These are phyloP conservation scores for Boletus sensibilis DNA, from an alignment of 768 basidiomycete species.

Conservation along the genomic window DNA sequence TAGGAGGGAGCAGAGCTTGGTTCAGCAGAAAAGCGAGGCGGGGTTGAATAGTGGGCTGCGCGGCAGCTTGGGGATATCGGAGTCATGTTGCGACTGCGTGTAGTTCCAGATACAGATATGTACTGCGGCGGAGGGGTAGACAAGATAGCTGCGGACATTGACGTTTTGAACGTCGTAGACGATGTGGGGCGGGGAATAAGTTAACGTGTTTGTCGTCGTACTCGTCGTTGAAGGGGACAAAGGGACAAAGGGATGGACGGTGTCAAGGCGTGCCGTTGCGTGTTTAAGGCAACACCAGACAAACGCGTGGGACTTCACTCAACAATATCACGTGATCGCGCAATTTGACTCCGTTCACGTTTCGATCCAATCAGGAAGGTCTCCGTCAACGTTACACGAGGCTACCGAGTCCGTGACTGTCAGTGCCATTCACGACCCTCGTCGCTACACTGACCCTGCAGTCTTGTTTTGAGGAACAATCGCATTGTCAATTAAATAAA, in stretches of 20 bases:
- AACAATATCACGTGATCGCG: slow-evolving; percentile 37
- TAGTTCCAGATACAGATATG: slow-evolving; percentile 33
- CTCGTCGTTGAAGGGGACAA: slow-evolving; percentile 21
- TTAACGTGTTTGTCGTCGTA: slow-evolving; percentile 22
- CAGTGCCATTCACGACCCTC: not conserved
- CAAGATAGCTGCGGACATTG: slow-evolving; percentile 26
- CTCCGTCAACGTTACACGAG: slow-evolving; percentile 36
- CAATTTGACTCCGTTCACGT: slow-evolving; percentile 24
- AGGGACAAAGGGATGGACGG: slow-evolving; percentile 10
- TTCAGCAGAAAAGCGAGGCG: slow-evolving; percentile 31
- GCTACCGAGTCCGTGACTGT: slow-evolving; percentile 19
- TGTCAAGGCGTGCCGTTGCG: slow-evolving; percentile 16
- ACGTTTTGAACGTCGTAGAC: slow-evolving; percentile 8
- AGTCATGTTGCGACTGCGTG: slow-evolving; percentile 34
- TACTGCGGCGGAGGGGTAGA: slow-evolving; percentile 37
- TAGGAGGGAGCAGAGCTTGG: slow-evolving; percentile 33
- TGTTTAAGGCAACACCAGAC: slow-evolving; percentile 29
- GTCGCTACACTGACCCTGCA: slow-evolving; percentile 3
- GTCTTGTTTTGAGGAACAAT: not conserved
- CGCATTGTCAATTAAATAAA: not conserved
- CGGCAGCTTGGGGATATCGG: slow-evolving; percentile 34
- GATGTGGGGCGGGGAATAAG: slow-evolving; percentile 14
- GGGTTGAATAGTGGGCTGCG: slow-evolving; percentile 33
- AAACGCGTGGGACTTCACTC: slow-evolving; percentile 33
- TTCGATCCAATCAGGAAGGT: not conserved